Evolutionary conservation across 148 eudicot species (phyloP).

Genomic region (Gaultheria prostrata): DNA sequence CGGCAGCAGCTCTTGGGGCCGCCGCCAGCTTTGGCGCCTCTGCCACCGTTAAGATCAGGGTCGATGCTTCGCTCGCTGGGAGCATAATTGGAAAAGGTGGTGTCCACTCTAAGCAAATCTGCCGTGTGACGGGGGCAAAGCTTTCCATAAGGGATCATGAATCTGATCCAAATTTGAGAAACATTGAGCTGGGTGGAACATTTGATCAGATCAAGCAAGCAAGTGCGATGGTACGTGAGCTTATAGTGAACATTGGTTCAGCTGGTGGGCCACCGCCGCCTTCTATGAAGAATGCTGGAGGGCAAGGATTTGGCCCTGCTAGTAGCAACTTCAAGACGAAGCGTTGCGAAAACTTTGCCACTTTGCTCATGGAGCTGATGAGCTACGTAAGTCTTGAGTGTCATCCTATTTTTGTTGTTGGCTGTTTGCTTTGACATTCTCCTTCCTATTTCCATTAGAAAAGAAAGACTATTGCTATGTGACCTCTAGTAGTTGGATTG

Average conservation of each 20-base stretch:
- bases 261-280: slow-evolving; percentile 22
- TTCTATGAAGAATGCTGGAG: slow-evolving; percentile 20
- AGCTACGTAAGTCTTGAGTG: slow-evolving; percentile 1
- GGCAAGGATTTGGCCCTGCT: slow-evolving; percentile 32
- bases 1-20: neutral
- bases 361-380: slow-evolving; percentile 19
- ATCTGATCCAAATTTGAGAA: slow-evolving; percentile 13
- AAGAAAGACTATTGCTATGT: neutral
- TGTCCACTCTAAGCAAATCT: slow-evolving; percentile 20
- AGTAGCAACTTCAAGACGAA: slow-evolving; percentile 37
- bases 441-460: neutral
- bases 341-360: slow-evolving; percentile 19
- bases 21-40: slow-evolving; percentile 21
- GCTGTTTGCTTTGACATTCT: neutral
- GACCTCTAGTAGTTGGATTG: slow-evolving; percentile 1
- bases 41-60: slow-evolving; percentile 17
- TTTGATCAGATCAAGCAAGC: slow-evolving; percentile 23
- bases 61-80: slow-evolving; percentile 18
- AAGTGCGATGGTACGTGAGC: slow-evolving; percentile 20
- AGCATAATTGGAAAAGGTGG: slow-evolving; percentile 20
- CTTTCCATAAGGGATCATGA: slow-evolving; percentile 20
- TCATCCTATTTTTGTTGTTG: neutral
- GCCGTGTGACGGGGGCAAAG: slow-evolving; percentile 18
- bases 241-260: slow-evolving; percentile 14
- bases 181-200: slow-evolving; percentile 19